Evolutionary conservation across 176 grass and related monocot species (phyloP).

Genomic region (Aegilops bicornis): DNA sequence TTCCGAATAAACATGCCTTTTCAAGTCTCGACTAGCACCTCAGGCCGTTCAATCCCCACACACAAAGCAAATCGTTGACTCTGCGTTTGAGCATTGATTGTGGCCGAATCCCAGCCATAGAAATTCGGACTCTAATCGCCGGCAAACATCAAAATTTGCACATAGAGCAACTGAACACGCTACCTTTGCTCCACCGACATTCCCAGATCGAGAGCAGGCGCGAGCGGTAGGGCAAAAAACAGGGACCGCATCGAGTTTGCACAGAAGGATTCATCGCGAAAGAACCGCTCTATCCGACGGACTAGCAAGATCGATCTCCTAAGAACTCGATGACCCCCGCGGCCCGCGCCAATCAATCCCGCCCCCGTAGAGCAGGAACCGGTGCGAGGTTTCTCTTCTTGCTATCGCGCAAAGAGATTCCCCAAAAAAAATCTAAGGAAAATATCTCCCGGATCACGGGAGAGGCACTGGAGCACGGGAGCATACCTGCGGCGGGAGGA

Average conservation of each 20-base stretch:
- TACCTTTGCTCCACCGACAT: neutral
- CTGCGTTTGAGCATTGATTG: neutral
- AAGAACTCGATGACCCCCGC: neutral
- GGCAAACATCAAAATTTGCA: neutral
- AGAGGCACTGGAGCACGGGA: neutral
- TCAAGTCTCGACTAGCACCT: constrained; percentile 3
- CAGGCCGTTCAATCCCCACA: neutral
- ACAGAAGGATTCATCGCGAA: neutral
- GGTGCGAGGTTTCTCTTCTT: neutral
- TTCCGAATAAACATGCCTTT: neutral
- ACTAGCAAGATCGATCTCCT: constrained; percentile 14
- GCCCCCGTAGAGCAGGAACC: neutral
- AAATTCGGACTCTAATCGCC: neutral
- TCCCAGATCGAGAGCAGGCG: neutral
- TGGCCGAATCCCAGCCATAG: neutral
- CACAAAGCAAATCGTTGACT: neutral
- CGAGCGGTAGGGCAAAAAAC: neutral
- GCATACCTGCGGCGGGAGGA: neutral
- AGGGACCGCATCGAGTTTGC: neutral
- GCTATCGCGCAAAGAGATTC: neutral
- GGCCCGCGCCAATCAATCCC: neutral
- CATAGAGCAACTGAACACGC: neutral
- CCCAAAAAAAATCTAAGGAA: neutral
- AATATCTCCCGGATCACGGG: neutral
- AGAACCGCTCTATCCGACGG: neutral